phyloP scores from a whole-genome alignment of 257 asterid genomes.

The Solanum peruvianum region DNA sequence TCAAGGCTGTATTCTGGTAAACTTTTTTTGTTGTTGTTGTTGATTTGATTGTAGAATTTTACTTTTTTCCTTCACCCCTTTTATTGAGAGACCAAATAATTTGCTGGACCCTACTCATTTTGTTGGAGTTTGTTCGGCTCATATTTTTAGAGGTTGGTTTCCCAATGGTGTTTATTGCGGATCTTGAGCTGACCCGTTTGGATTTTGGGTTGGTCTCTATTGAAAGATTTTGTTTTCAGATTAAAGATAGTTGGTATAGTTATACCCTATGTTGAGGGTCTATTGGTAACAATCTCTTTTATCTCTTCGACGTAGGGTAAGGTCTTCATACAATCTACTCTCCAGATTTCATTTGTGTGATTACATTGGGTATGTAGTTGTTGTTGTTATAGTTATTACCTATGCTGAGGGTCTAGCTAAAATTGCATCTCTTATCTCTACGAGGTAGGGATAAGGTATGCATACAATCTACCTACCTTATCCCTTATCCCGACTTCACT shows the following conservation, averaged over 20 bases:
- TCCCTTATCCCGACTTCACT: background rate
- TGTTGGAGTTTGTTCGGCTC: background rate
- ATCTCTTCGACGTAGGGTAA: no score
- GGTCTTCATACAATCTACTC: background rate
- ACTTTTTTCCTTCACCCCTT: background rate
- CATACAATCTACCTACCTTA: background rate
- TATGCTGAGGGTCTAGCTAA: background rate
- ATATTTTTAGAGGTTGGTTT: background rate
- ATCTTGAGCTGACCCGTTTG: background rate
- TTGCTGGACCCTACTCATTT: background rate
- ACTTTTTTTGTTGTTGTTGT: background rate
- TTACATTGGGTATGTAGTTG: background rate
- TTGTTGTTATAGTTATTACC: background rate
- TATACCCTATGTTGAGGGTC: background rate
- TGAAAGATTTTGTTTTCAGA: background rate
- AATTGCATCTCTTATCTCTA: background rate
- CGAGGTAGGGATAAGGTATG: background rate
- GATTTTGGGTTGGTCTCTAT: background rate
- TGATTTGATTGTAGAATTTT: background rate
- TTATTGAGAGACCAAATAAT: background rate
- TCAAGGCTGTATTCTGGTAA: conserved; percentile 32
- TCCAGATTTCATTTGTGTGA: background rate
- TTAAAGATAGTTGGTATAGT: background rate
- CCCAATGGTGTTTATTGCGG: background rate
- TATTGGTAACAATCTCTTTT: background rate